phyloP scores from a whole-genome alignment of 352 stramenopile genomes.

The Phytophthora vignae region DNA sequence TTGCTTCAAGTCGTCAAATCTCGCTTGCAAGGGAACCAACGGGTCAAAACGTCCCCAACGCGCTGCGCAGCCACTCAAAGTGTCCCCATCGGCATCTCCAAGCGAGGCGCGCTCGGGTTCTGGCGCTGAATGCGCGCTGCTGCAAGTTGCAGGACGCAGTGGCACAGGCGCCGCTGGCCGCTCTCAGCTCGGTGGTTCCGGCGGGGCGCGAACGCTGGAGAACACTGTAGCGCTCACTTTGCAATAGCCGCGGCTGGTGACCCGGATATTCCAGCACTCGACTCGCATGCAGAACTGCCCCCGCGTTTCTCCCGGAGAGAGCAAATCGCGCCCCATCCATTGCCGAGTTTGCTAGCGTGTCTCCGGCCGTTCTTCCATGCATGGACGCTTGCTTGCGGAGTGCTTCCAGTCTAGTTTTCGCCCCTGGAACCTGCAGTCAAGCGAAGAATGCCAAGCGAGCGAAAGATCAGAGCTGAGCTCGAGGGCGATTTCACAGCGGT shows the following conservation, averaged over 20 bases:
- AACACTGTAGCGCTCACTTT: neutral
- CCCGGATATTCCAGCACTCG: neutral
- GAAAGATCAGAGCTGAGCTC: no score
- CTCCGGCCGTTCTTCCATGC: conserved; percentile 18
- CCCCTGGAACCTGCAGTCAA: conserved; percentile 17
- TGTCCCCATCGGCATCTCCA: conserved; percentile 9
- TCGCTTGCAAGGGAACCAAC: conserved; percentile 4
- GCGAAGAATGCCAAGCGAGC: neutral
- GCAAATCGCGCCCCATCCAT: conserved; percentile 18
- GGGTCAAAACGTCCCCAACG: conserved; percentile 19
- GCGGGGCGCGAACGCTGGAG: no score
- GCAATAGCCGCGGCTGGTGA: conserved; percentile 6
- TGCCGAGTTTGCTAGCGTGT: conserved; percentile 12
- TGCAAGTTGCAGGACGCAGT: neutral
- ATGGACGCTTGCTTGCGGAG: neutral
- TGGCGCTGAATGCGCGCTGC: no score
- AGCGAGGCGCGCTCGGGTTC: no score
- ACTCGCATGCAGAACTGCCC: conserved; percentile 6
- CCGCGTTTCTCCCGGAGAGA: neutral
- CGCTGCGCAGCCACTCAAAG: conserved; percentile 3
- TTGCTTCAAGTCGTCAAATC: conserved; percentile 27
- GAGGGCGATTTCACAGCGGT: no score
- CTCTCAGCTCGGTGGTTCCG: no score
- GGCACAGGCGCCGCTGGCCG: neutral
- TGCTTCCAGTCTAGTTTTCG: conserved; percentile 18